Evolutionary conservation across 2,329 filamentous ascomycete genomes (phyloP).

Genomic region (Didymella glomerata): DNA sequence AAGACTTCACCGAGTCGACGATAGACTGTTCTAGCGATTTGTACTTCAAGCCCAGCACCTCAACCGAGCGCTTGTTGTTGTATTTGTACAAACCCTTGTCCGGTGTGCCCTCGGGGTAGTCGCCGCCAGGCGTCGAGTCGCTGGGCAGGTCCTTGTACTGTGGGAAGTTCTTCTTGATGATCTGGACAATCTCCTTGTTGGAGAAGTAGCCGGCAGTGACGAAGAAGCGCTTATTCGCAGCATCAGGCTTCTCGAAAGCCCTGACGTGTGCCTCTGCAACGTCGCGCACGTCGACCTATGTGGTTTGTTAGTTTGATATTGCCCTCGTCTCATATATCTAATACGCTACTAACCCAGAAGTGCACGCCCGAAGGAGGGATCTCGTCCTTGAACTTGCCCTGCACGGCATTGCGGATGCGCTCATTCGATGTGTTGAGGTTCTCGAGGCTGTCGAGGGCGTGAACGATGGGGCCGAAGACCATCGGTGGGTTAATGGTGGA

Average conservation of each 20-base stretch:
- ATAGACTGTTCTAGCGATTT: slow-evolving; percentile 66
- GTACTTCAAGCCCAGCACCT: slow-evolving; percentile 69
- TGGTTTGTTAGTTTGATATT: no score
- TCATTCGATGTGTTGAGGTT: slow-evolving; percentile 77
- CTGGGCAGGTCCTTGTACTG: slow-evolving; percentile 62
- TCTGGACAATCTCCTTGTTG: slow-evolving; percentile 66
- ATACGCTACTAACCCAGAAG: slow-evolving; percentile 47
- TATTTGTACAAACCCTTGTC: slow-evolving; percentile 55
- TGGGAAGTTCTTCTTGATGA: slow-evolving; percentile 65
- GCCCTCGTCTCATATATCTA: no score
- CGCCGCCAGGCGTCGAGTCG: slow-evolving; percentile 53
- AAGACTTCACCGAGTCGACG: slow-evolving; percentile 68
- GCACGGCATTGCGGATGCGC: slow-evolving; percentile 69
- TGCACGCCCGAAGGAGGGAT: slow-evolving; percentile 66
- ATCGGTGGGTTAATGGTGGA: slow-evolving; percentile 61
- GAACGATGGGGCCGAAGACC: slow-evolving; percentile 60
- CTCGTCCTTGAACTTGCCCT: slow-evolving; percentile 66
- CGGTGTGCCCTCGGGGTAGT: slow-evolving; percentile 56
- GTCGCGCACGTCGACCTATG: slow-evolving; percentile 57
- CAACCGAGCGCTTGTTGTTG: slow-evolving; percentile 64
- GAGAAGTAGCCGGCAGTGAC: slow-evolving; percentile 65
- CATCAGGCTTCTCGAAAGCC: slow-evolving; percentile 63
- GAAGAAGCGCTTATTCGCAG: slow-evolving; percentile 71
- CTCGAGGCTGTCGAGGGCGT: slow-evolving; percentile 70
- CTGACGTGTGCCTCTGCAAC: slow-evolving; percentile 71